phyloP scores from a whole-genome alignment of 768 basidiomycete genomes.

The Ramaria rubella region DNA sequence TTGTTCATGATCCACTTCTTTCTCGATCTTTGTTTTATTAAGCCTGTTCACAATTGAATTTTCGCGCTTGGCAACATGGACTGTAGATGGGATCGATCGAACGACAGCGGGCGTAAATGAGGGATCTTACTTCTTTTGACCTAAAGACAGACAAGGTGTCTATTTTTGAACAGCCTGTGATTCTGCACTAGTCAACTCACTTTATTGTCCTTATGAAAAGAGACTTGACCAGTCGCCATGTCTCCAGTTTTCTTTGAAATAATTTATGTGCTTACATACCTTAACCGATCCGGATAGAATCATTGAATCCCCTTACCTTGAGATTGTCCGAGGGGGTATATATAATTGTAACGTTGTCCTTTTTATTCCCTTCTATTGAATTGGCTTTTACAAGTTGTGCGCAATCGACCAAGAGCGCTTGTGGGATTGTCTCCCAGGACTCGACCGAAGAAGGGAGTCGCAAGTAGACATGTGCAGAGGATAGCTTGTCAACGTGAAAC shows the following conservation, averaged over 20 bases:
- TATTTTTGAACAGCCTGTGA: neutral
- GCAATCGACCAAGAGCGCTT: slow-evolving; percentile 70
- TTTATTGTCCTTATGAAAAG: slow-evolving; percentile 86
- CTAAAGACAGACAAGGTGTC: slow-evolving; percentile 28
- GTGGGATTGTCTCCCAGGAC: slow-evolving; percentile 82
- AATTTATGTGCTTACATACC: neutral
- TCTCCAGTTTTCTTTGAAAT: slow-evolving; percentile 83
- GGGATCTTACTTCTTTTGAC: slow-evolving; percentile 64
- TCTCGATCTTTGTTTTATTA: slow-evolving; percentile 87
- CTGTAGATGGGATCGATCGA: slow-evolving; percentile 30
- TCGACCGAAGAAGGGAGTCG: slow-evolving; percentile 72
- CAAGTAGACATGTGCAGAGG: slow-evolving; percentile 95
- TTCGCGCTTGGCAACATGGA: slow-evolving; percentile 73
- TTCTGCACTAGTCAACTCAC: slow-evolving; percentile 32
- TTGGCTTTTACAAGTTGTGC: slow-evolving; percentile 97
- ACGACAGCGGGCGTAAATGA: neutral
- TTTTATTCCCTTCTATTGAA: slow-evolving; percentile 97
- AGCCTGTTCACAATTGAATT: slow-evolving; percentile 88
- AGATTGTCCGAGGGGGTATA: slow-evolving; percentile 91
- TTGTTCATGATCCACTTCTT: slow-evolving; percentile 83
- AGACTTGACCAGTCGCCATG: slow-evolving; percentile 95
- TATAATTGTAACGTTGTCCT: slow-evolving; percentile 87
- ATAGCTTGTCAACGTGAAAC: slow-evolving; percentile 98
- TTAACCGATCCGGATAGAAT: no score
- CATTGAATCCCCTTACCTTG: slow-evolving; percentile 47